Evolutionary conservation across 1,284 basidiomycete genomes (phyloP), one percentile per base, ranked within the genome.

Genomic region (Cutaneotrichosporon dermatis): DNA sequence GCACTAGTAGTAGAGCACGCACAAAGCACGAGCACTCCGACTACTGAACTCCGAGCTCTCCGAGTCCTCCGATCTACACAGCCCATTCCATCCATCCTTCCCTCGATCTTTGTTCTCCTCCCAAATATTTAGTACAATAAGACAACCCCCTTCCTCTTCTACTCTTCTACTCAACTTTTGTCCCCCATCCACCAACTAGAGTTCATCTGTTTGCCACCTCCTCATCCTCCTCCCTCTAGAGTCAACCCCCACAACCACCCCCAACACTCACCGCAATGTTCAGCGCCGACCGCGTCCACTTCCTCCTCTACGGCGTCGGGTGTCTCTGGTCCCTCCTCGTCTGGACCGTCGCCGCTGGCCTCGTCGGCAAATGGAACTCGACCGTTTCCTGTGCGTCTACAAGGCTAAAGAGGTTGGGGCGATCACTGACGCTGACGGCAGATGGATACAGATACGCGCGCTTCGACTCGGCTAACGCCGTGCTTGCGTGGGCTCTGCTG

Each of bases 401-500:
- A 25, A 25, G 25, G 25, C 25, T 25, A 25, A 25, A 25, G 25
- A 25, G 25, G 25, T 25, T 25, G 25, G 25, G 25, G 25, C 25
- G 25, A 25, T 25, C 25, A 25, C 25, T 25, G 25, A 25, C n/a
- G 39, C 54, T 52, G 6, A 51, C 54, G 1, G 5, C n/a, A 16
- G 49, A 56, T 16, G 16, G 33, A 5, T 37, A 33, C 44, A 49
- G 39, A 5, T 37, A 33, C 44, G 50, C 33, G 49, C 44, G 12
- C 45, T 46, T 54, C 35, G 35, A 50, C 51, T 59, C 62, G 25
- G 71, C 61, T 39, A 72, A 68, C 41, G 73, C 70, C 10, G 52
- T 71, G 34, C 64, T 75, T 49, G 73, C 73, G 0, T 64, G 66
- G 43, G 65, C 66, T 15, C 50, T 71, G 6, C 40, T 74, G 15